Evolutionary conservation across 805 yeast genomes (phyloP), one percentile per base, ranked within the genome.

Genomic region (Tetrapisispora phaffii): DNA sequence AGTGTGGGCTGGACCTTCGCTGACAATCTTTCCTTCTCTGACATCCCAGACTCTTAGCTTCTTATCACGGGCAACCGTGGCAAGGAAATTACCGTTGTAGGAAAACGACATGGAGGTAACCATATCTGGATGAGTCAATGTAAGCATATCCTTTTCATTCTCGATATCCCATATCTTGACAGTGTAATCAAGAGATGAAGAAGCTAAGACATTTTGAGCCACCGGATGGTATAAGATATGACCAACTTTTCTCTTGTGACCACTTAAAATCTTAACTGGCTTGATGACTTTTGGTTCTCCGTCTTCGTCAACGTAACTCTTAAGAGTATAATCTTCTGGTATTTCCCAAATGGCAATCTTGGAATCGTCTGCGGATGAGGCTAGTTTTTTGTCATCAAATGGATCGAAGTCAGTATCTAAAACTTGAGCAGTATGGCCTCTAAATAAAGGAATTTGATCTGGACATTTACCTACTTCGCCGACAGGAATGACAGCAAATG

Each of bases 401-500:
- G 98, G 98, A 66, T 88, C 84, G 72, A 90, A 93, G 47, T 85
- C 95, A 0, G 97, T 90, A 67, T 93, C 99, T 54, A 93, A 74
- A 31, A 93, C 97, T 8, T 94, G 82, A 23, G 95, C 96, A 28
- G 89, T 84, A 64, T 90, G 98, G 15, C 98, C 98, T 57, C 96
- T 79, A 66, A 90, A 93, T 53, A 93, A 73, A 2, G 98, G 93
- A 41, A 88, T 89, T 49, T 82, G 78, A 55, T 93, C 99, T 4
- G 96, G 97, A 7, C 89, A 80, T 61, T 89, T 93, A 9, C 98
- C 97, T 17, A 78, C 81, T 63, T 90, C 96, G 8, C 63, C 62
- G 22, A 86, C 69, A 2, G 98, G 98, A 48, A 93, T 79, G 12
- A 94, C 85, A 1, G 96, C 96, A 70, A 93, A 89, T 0, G 97